These are phyloP conservation scores for Paragyromitra xinjiangensis DNA, from an alignment of 495 filamentous ascomycete genomes.

Conservation along the genomic window DNA sequence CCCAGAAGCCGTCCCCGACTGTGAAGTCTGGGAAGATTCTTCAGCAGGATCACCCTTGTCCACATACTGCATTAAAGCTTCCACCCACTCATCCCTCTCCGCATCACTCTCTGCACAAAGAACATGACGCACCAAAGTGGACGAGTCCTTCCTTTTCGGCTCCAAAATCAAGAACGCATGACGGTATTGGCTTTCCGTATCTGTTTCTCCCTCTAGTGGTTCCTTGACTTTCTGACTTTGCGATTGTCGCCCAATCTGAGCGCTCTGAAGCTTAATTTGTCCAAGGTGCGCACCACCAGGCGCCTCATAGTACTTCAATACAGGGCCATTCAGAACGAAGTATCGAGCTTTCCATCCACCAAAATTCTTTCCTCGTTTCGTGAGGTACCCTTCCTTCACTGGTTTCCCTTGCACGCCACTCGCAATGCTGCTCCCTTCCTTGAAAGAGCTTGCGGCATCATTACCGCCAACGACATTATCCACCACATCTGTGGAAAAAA, in stretches of 20 bases:
- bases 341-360: constrained; percentile 98
- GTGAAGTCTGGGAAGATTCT: constrained; percentile 57
- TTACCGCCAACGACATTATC: constrained; percentile 71
- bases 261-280: constrained; percentile 88
- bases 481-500: constrained; percentile 84
- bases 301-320: constrained; percentile 89
- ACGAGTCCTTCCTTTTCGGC: constrained; percentile 95
- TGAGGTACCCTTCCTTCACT: constrained; percentile 88
- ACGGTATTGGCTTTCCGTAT: constrained; percentile 90
- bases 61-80: constrained; percentile 87
- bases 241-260: constrained; percentile 87
- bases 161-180: constrained; percentile 96
- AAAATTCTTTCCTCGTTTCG: constrained; percentile 97
- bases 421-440: constrained; percentile 43
- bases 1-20: constrained; percentile 44
- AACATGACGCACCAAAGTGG: constrained; percentile 89
- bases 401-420: constrained; percentile 58
- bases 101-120: constrained; percentile 93
- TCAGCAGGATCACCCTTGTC: constrained; percentile 73
- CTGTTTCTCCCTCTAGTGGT: constrained; percentile 67
- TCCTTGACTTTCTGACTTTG: constrained; percentile 66
- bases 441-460: constrained; percentile 36
- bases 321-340: constrained; percentile 89
- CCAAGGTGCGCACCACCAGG: constrained; percentile 88
- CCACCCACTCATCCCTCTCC: constrained; percentile 94